Base-by-base conservation (phyloP, 257 asterid genomes). In the Solanum pinnatisectum region DNA sequence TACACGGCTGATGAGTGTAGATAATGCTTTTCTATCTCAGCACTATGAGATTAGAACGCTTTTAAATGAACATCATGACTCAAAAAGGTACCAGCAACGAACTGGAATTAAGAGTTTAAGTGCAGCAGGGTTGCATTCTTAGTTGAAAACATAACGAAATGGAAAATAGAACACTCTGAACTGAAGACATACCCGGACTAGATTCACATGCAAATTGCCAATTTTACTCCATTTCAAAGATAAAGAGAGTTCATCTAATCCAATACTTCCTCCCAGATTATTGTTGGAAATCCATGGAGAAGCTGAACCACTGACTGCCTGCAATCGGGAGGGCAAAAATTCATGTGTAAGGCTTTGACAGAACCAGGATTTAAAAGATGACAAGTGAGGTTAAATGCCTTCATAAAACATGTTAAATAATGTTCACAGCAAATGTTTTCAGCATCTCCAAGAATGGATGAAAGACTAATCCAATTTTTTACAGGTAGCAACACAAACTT, bases 181-280 rank as follows among this genome's bases (percentile, higher is more conserved):
- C 44, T 82, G 70, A 40, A 35, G 86, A 71, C 83, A 70, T 93
- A 97, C 99, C 99, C 94, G 94, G 87, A 97, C 88, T 88, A 95
- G 93, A 93, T 63, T 72, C 96, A 96, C 89, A 90, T 93, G 99
- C 90, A 97, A 89, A 90, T 92, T 92, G 25, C 99, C 99, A 70
- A 97, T 85, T 76, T 91, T 90, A 91, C 99, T 97, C 99, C 99
- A 97, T 40, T 93, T 90, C 84, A 94, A 93, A 42, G 95, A 93
- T 95, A 96, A 89, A 20, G 92, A 90, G 90, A 96, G 93, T 87
- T 93, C 94, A 36, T 91, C 88, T 90, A 97, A 93, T 88, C 88
- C 92, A 22, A 94, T 88, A 65, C 88, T 89, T 84, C 98, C 99
- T 63, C 90, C 87, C 56, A 96, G 71, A 83, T 91, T 88, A 87